A percentile compares a stretch with the other conserved stretches of the same genome.
phyloP scores from a whole-genome alignment of 2,329 filamentous ascomycete species.

The Lasiodiplodia gonubiensis region DNA sequence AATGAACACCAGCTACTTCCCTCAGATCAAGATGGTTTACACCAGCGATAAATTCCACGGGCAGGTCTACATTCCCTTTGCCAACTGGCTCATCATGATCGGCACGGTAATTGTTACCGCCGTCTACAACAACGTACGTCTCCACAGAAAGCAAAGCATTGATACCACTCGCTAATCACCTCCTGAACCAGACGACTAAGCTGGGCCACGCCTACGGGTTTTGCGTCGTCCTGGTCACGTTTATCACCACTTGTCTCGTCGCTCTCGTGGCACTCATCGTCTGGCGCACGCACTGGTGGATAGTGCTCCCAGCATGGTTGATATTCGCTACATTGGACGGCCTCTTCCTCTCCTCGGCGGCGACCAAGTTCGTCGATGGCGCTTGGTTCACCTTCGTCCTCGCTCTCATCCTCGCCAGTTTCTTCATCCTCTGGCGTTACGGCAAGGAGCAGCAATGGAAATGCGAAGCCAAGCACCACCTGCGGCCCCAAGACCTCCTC shows the following conservation, averaged over 20 bases:
- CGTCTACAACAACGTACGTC: conserved; percentile 70
- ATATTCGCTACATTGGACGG: conserved; percentile 72
- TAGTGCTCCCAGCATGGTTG: conserved; percentile 68
- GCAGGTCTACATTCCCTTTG: conserved; percentile 76
- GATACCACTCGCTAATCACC: too few relatives aligned
- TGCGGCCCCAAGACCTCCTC: conserved; percentile 54
- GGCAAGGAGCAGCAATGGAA: conserved; percentile 81
- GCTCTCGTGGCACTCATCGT: conserved; percentile 73
- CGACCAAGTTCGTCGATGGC: conserved; percentile 75
- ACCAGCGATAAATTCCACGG: conserved; percentile 73
- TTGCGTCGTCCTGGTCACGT: conserved; percentile 80
- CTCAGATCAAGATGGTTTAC: conserved; percentile 74
- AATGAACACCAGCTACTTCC: conserved; percentile 76
- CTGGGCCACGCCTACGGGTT: conserved; percentile 52
- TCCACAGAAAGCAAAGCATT: background rate
- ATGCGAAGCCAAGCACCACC: conserved; percentile 68
- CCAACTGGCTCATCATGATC: conserved; percentile 79
- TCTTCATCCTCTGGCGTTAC: conserved; percentile 78
- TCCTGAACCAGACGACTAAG: conserved; percentile 26
- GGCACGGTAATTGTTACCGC: conserved; percentile 75
- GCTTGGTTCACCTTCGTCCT: conserved; percentile 79
- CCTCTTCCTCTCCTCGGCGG: conserved; percentile 70
- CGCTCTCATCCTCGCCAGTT: conserved; percentile 63
- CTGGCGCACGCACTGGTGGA: conserved; percentile 66
- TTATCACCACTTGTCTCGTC: conserved; percentile 77